These are phyloP conservation scores for Wickerhamomyces subpelliculosus DNA, from an alignment of 805 yeast genomes.

Conservation along the genomic window DNA sequence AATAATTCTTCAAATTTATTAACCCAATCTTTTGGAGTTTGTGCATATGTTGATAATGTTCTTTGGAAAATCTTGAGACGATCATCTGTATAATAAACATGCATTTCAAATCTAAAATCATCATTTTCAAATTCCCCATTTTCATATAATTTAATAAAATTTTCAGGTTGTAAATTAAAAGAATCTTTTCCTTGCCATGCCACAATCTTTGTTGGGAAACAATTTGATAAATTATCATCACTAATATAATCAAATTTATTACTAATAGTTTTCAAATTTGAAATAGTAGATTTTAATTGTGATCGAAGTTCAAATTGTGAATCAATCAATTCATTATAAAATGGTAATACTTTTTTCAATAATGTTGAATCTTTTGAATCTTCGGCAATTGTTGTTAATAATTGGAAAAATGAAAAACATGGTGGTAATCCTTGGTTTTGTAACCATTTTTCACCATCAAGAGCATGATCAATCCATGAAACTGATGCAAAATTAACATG, in stretches of 20 bases:
- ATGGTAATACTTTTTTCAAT: slow-evolving; percentile 25
- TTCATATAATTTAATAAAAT: slow-evolving; percentile 21
- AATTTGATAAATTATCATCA: slow-evolving; percentile 43
- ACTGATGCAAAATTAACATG: slow-evolving; percentile 49
- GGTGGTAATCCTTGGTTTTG: slow-evolving; percentile 42
- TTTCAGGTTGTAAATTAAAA: slow-evolving; percentile 25
- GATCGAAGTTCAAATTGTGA: slow-evolving; percentile 39
- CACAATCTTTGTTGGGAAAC: slow-evolving; percentile 50
- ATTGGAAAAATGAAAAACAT: slow-evolving; percentile 41
- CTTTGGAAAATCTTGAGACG: slow-evolving; percentile 33
- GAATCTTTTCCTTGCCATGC: slow-evolving; percentile 26
- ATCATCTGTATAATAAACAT: slow-evolving; percentile 46
- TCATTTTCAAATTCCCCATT: slow-evolving; percentile 2
- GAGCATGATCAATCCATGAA: slow-evolving; percentile 46
- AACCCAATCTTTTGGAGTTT: slow-evolving; percentile 47
- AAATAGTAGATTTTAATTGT: slow-evolving; percentile 25
- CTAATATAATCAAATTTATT: slow-evolving; percentile 38
- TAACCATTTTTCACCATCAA: slow-evolving; percentile 47
- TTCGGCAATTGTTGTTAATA: slow-evolving; percentile 40
- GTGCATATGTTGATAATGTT: slow-evolving; percentile 33
- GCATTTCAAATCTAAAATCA: slow-evolving; percentile 34
- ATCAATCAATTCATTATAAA: slow-evolving; percentile 28
- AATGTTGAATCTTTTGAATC: slow-evolving; percentile 32
- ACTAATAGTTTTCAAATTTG: slow-evolving; percentile 26
- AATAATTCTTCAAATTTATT: slow-evolving; percentile 35